Base-by-base conservation (phyloP, 495 filamentous ascomycete genomes). In the Xylaria nigripes region DNA sequence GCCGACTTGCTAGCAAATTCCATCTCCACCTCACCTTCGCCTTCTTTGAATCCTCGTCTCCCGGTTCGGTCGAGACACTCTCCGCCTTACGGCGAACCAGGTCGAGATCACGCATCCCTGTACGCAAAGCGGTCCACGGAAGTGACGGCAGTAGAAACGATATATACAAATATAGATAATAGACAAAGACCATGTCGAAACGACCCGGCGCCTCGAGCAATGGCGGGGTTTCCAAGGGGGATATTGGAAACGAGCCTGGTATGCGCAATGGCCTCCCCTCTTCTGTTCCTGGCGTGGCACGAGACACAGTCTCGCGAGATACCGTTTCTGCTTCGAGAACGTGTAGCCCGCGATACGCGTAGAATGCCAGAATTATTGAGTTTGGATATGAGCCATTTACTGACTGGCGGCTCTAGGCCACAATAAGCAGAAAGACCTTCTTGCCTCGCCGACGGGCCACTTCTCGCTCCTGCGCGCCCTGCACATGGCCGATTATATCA, bases 401-500 rank as follows among this genome's bases (percentile, higher is more conserved):
- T 55, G 24, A 55, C 27, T 19, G 18, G 34, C 5, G 6, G 7
- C 6, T 45, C 43, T 61, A 89, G 86, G 77, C 55, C 76, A 86
- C 59, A 84, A 91, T 68, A 94, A 93, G 73, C 90, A 96, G 72
- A 89, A 87, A 62, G 79, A 81, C 70, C 83, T 96, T 48, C 85
- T 96, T 43, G 81, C 81, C 23, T 72, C 81, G 50, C 81, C 89
- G 44, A 79, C 81, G 27, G 89, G 88, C 21, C 90, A 95, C 65
- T 81, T 81, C 66, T 76, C 76, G 22, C 68, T 81, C 55, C 64
- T 81, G 53, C 89, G 86, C 67, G 89, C 91, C 54, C 77, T 97
- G 56, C 93, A 98, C 66, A 81, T 97, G 54, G 93, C 93, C 16
- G 93, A 98, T 72, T 75, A 94, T 40, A 95, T 98, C 61, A 98